A percentile compares a stretch with the other conserved stretches of the same genome.
phyloP scores from a whole-genome alignment of 768 basidiomycete species.

The Naganishia kalamii region DNA sequence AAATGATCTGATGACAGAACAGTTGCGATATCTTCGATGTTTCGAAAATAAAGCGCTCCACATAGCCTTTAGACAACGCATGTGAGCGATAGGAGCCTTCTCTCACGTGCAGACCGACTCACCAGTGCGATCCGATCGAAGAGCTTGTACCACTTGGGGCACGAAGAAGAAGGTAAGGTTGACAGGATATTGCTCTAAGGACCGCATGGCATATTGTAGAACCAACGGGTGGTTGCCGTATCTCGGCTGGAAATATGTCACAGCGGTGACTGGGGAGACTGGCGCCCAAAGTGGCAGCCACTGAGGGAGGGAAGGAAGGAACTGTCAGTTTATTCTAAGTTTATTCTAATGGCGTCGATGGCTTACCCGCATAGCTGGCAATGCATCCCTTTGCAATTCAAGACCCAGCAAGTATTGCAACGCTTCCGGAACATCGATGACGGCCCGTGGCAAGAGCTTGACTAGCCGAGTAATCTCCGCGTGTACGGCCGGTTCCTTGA shows the following conservation, averaged over 20 bases:
- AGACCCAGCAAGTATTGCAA: constrained; percentile 73
- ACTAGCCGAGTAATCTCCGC: constrained; percentile 71
- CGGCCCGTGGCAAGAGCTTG: constrained; percentile 62
- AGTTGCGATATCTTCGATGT: constrained; percentile 93
- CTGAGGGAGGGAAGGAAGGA: constrained; percentile 48
- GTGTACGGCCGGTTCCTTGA: constrained; percentile 62
- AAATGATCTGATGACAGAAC: constrained; percentile 99
- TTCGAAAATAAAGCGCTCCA: constrained; percentile 90
- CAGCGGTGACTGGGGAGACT: constrained; percentile 58
- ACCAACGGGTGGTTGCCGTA: constrained; percentile 76
- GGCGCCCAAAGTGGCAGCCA: constrained; percentile 81
- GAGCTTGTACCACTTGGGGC: constrained; percentile 93
- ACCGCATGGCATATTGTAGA: constrained; percentile 92
- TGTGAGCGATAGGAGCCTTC: background rate
- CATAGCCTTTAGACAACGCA: constrained; percentile 61
- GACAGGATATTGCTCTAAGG: constrained; percentile 88
- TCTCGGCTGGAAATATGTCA: constrained; percentile 70
- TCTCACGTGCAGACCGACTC: constrained; percentile 28
- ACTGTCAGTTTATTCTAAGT: background rate
- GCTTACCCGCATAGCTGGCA: constrained; percentile 68
- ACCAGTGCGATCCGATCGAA: constrained; percentile 86
- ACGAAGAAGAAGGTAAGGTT: constrained; percentile 97
- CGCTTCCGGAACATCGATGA: constrained; percentile 72
- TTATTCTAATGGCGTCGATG: background rate
- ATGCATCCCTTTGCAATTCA: constrained; percentile 54